Evolutionary conservation across 805 yeast genomes (phyloP).

Genomic region (Kuraishia ogatae): DNA sequence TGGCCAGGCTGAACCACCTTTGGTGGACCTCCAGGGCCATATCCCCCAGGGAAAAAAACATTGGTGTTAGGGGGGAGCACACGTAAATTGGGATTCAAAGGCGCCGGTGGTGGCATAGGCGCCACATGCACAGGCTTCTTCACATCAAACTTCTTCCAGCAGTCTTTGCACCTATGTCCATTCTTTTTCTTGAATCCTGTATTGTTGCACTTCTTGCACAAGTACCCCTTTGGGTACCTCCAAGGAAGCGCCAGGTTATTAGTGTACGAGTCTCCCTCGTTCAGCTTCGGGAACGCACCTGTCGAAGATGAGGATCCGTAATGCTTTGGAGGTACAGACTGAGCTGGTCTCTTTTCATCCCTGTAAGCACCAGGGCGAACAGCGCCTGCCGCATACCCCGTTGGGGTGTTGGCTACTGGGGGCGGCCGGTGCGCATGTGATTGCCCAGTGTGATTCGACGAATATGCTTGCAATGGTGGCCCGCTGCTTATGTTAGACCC

Average conservation of each 20-base stretch:
- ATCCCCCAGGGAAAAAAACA: background rate
- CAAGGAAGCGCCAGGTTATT: constrained; percentile 49
- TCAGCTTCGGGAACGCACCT: background rate
- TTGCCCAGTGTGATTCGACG: background rate
- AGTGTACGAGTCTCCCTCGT: constrained; percentile 27
- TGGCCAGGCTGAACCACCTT: constrained; percentile 65
- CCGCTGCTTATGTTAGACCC: background rate
- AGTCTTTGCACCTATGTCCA: constrained; percentile 58
- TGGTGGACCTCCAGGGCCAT: constrained; percentile 17
- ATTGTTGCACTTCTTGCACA: constrained; percentile 64
- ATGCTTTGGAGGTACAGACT: background rate
- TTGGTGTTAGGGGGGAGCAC: constrained; percentile 1
- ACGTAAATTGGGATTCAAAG: constrained; percentile 11
- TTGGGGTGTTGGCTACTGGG: background rate
- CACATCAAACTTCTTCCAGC: constrained; percentile 58
- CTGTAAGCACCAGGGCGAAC: background rate
- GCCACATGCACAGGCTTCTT: constrained; percentile 5
- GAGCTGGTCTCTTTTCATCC: background rate
- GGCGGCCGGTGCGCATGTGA: background rate
- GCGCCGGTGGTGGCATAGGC: constrained; percentile 11
- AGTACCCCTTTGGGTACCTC: constrained; percentile 52
- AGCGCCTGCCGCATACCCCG: background rate
- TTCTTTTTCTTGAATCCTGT: constrained; percentile 57
- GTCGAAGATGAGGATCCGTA: background rate
- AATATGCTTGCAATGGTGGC: background rate